Evolutionary conservation across 345 rosid species (phyloP), one percentile per base, ranked within the genome.

Genomic region (Acer campestre): DNA sequence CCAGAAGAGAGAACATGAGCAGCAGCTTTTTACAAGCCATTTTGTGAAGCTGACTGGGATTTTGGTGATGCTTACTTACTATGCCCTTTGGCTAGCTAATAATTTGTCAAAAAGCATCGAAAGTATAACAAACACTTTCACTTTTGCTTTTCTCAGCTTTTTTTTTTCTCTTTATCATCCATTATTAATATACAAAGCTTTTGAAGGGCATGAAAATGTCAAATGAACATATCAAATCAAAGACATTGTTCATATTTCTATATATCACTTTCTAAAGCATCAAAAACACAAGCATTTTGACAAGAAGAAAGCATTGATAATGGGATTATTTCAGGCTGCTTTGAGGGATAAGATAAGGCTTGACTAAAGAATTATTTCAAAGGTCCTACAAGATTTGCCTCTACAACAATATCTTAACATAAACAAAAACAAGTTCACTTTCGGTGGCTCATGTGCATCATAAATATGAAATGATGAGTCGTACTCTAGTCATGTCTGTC

Each of bases 21-120:
- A 68, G 74, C 63, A 61, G 82, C 53, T 38, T 53, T 46, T 14
- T 49, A 42, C 77, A 49, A 23, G 77, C 74, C 78, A 81, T 77
- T 63, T 53, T 53, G 6, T 16, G 35, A 2, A 44, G 29, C 27
- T 38, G 53, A 70, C 74, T 53, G 73, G 10, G 17, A 9, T 42
- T 68, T n/a, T 67, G n/a, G 46, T 31, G 42, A 35, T 31, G 49
- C 10, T 5, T 31, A 31, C 4, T 18, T 56, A 35, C 5, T 35
- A 35, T 4, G 38, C 11, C 35, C 56, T 61, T 42, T 73, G 66
- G 46, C 63, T 59, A 27, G 46, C 77, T 9, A 1, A 25, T 18
- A 14, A 25, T 18, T 38, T 56, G 8, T 18, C 44, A 61, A 27
- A 46, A 62, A 46, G 69, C 48, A 46, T 18, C 48, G 35, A 62